Conservation (phyloP, 2,329 filamentous ascomycete genomes). For the Alternaria conjuncta region DNA sequence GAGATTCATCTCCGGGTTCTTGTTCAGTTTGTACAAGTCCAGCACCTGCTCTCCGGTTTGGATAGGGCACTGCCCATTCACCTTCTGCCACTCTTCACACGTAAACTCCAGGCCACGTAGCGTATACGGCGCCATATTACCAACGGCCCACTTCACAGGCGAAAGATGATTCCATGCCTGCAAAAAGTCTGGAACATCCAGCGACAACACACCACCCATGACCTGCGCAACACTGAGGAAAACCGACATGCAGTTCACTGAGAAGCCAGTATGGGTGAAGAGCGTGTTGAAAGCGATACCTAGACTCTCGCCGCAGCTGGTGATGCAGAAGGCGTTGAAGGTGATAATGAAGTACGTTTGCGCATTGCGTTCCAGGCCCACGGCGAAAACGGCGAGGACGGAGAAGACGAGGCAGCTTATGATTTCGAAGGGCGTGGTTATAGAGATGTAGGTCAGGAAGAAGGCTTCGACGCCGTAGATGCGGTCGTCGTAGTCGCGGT, state of each 20-base stretch:
- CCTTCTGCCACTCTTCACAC: constrained; percentile 65
- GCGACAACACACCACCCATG: constrained; percentile 56
- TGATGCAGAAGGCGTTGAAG: constrained; percentile 75
- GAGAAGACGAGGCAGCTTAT: constrained; percentile 70
- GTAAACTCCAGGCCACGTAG: constrained; percentile 67
- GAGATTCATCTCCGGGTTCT: constrained; percentile 66
- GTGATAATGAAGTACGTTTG: constrained; percentile 71
- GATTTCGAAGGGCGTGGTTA: constrained; percentile 76
- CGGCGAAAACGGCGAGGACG: constrained; percentile 67
- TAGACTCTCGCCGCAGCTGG: constrained; percentile 75
- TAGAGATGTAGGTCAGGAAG: constrained; percentile 70
- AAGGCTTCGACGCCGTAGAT: constrained; percentile 76
- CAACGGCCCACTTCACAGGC: constrained; percentile 72
- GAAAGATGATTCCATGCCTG: constrained; percentile 72
- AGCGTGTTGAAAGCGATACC: constrained; percentile 83
- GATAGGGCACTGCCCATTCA: constrained; percentile 69
- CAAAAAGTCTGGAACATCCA: constrained; percentile 10
- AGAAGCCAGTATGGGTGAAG: constrained; percentile 76
- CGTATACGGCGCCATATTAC: constrained; percentile 71
- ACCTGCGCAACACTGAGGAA: constrained; percentile 73
- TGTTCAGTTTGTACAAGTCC: constrained; percentile 69
- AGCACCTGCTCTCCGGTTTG: constrained; percentile 71
- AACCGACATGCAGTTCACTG: constrained; percentile 74
- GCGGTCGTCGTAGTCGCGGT: constrained; percentile 75
- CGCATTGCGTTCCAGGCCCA: constrained; percentile 67